Evolutionary conservation across 1,139 yeast species (phyloP), one percentile per base, ranked within the genome.

Genomic region (Taphrina sp.): DNA sequence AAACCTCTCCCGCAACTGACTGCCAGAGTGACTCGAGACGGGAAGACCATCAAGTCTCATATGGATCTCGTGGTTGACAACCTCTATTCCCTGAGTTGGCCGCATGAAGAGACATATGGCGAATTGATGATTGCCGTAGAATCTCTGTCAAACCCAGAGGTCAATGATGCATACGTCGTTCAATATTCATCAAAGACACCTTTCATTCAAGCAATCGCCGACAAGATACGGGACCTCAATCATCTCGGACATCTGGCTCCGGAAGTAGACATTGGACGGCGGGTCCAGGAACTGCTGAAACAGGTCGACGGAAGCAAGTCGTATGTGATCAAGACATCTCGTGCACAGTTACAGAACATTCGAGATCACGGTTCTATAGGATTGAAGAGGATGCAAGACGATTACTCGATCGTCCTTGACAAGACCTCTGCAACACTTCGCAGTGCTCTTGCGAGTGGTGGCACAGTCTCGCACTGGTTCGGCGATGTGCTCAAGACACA

Each of bases 21-120:
- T 7, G 37, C 47, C 10, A 29, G 19, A 4, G 47, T 43, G 17
- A 33, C 36, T 2, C 36, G 47, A 2, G 38, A 43, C 14, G 47
- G 38, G 7, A 33, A 31, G 29, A 19, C 19, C 38, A 31, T 43
- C 2, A 16, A 43, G 5, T 43, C 47, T 5, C 47, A 38, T 31
- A 10, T 43, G 29, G 26, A 31, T 20, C 53, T 23, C n/a, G 44
- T 47, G 2, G 43, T 47, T 16, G 53, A 47, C 36, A 47, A 47
- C n/a, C 53, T 47, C 28, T 47, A 37, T 16, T 47, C 53, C 16
- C 37, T 47, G 8, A 37, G 29, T 16, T 47, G 53, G 53, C 24
- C 44, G 10, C 31, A 17, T 8, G 19, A 26, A 2, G 53, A 47
- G 20, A 36, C 44, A 5, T 31, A 39, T 22, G 53, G 53, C 3